Percentiles rank a stretch among this genome's conserved stretches.
Evolutionary conservation across 2,329 filamentous ascomycete species (phyloP).

Genomic region (Aspergillus udagawae): DNA sequence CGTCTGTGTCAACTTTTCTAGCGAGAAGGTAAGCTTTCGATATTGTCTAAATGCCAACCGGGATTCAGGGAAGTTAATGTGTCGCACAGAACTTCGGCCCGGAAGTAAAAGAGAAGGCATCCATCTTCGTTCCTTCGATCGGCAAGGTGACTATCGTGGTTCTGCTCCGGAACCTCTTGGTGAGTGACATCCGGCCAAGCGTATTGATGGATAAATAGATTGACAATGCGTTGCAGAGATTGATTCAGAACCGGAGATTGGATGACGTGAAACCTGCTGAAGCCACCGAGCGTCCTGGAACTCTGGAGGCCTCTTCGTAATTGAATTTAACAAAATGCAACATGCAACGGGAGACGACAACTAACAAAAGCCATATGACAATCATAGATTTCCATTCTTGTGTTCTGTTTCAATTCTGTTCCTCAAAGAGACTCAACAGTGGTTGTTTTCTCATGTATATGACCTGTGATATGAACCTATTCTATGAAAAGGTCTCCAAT

Average conservation of each 20-base stretch:
- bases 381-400: slow-evolving; percentile 9
- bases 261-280: slow-evolving; percentile 39
- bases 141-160: slow-evolving; percentile 97
- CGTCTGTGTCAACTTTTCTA: slow-evolving; percentile 98
- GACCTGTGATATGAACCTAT: neutral
- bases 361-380: slow-evolving; percentile 1
- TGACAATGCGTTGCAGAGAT: slow-evolving; percentile 27
- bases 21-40: slow-evolving; percentile 60
- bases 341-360: slow-evolving; percentile 9
- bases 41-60: neutral
- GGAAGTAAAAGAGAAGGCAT: slow-evolving; percentile 89
- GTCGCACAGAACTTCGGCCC: slow-evolving; percentile 70
- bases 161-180: slow-evolving; percentile 80
- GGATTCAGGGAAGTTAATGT: neutral
- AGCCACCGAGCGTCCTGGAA: slow-evolving; percentile 39
- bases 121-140: slow-evolving; percentile 94
- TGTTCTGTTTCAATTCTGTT: neutral
- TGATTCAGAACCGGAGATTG: slow-evolving; percentile 41
- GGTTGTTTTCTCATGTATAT: neutral
- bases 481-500: neutral
- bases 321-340: slow-evolving; percentile 1
- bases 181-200: slow-evolving; percentile 45
- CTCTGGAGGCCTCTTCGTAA: slow-evolving; percentile 32
- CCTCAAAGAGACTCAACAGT: neutral
- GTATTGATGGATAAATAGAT: neutral